These are phyloP conservation scores for Parascedosporium putredinis DNA, from an alignment of 2,329 filamentous ascomycete genomes.

Conservation along the genomic window DNA sequence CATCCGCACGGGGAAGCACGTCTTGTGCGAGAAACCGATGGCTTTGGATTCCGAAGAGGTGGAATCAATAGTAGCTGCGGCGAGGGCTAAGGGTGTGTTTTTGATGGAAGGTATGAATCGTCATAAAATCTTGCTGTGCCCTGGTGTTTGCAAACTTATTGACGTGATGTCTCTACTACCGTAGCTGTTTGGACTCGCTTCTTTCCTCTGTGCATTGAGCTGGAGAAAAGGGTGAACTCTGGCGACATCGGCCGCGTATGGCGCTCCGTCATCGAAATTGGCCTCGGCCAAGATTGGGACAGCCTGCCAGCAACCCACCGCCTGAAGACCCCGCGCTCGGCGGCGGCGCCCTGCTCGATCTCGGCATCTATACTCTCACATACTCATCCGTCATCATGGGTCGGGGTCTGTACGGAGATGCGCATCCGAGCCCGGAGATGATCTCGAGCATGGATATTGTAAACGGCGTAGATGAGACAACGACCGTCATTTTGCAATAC, in stretches of 20 bases:
- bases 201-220: constrained; percentile 19
- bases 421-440: too few relatives aligned
- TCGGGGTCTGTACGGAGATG: constrained; percentile 26
- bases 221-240: constrained; percentile 22
- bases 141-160: too few relatives aligned
- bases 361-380: constrained; percentile 32
- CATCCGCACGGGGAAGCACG: constrained; percentile 23
- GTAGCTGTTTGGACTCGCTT: constrained; percentile 28
- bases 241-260: constrained; percentile 30
- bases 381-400: too few relatives aligned
- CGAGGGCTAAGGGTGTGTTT: constrained; percentile 21
- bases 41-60: constrained; percentile 21
- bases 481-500: too few relatives aligned
- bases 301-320: constrained; percentile 20
- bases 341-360: constrained; percentile 30
- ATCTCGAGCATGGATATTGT: too few relatives aligned
- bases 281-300: constrained; percentile 23
- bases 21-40: constrained; percentile 27
- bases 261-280: constrained; percentile 30
- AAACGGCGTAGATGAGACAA: too few relatives aligned
- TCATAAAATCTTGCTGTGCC: too few relatives aligned
- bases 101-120: constrained; percentile 26
- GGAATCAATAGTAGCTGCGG: constrained; percentile 17
- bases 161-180: too few relatives aligned
- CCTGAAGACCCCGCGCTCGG: constrained; percentile 26